A percentile compares a stretch with the other conserved stretches of the same genome.
Conservation (phyloP, 108 stramenopile species). For the Pseudonitzschia multiseries region DNA sequence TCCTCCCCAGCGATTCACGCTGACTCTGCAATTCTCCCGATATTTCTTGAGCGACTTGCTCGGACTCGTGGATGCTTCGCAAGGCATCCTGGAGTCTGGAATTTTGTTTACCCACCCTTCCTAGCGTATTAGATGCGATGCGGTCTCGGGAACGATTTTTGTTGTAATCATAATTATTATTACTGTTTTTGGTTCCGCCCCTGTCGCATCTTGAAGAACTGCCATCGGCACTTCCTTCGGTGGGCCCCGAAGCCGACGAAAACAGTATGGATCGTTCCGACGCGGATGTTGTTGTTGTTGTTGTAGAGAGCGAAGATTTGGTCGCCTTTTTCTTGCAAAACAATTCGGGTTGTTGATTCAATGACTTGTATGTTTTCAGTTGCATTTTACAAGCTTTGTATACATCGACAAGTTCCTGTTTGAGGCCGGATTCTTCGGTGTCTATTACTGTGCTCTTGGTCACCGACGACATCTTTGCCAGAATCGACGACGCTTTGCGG, state of each 20-base stretch:
- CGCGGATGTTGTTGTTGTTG: background rate
- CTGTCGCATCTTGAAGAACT: background rate
- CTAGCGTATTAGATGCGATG: constrained; percentile 10
- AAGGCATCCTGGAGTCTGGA: constrained; percentile 23
- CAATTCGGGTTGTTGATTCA: constrained; percentile 19
- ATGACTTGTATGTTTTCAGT: constrained; percentile 21
- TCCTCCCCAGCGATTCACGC: constrained; percentile 23
- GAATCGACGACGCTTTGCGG: constrained; percentile 2
- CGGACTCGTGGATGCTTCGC: constrained; percentile 22
- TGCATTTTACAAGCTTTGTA: constrained; percentile 36
- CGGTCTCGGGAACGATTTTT: background rate
- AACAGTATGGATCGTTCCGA: background rate
- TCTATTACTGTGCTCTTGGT: background rate
- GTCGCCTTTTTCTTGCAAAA: background rate
- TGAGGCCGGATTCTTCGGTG: constrained; percentile 8
- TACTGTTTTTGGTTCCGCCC: background rate
- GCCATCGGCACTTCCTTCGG: background rate
- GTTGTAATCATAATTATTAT: background rate
- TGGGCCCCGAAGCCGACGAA: background rate
- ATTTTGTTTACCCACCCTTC: constrained; percentile 18
- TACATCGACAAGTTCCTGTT: constrained; percentile 33
- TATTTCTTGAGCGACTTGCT: constrained; percentile 27
- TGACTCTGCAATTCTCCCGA: constrained; percentile 26
- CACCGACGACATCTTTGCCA: background rate
- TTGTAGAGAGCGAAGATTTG: background rate